Percentiles rank a stretch among this genome's conserved stretches.
Conservation (phyloP, 805 yeast species). For the Yamadazyma endophytica region DNA sequence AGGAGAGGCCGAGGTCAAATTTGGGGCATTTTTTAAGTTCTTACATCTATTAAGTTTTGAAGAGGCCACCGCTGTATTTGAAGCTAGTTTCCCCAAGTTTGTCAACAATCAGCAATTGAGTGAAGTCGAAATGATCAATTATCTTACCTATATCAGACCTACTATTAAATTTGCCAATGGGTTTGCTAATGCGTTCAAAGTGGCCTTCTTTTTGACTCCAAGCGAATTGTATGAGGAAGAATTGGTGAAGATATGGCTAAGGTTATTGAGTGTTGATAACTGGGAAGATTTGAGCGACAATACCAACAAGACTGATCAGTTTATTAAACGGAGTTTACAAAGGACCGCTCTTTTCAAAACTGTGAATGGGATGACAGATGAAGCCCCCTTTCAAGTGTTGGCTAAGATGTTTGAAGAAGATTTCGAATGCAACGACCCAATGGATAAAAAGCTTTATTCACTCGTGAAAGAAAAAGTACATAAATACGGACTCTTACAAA, state of each 20-base stretch:
- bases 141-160: slow-evolving; percentile 45
- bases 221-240: slow-evolving; percentile 19
- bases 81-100: slow-evolving; percentile 23
- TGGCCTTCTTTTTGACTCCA: slow-evolving; percentile 39
- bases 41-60: too few relatives aligned
- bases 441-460: slow-evolving; percentile 7
- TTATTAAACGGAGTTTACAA: slow-evolving; percentile 32
- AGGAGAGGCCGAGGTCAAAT: slow-evolving; percentile 7
- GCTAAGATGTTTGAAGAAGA: slow-evolving; percentile 8
- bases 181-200: slow-evolving; percentile 45
- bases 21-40: slow-evolving; percentile 13
- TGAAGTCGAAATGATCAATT: slow-evolving; percentile 46
- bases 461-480: slow-evolving; percentile 4
- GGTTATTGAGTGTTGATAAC: slow-evolving; percentile 51
- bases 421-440: slow-evolving; percentile 5
- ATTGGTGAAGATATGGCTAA: slow-evolving; percentile 47
- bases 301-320: slow-evolving; percentile 39
- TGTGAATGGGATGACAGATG: too few relatives aligned
- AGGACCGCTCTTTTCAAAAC: slow-evolving; percentile 46
- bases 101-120: slow-evolving; percentile 35
- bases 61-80: slow-evolving; percentile 14
- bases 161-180: slow-evolving; percentile 13
- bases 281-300: slow-evolving; percentile 41
- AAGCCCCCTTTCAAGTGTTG: slow-evolving; percentile 7
- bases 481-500: slow-evolving; percentile 8